phyloP scores from a whole-genome alignment of 345 rosid species.

The Populus deltoides region DNA sequence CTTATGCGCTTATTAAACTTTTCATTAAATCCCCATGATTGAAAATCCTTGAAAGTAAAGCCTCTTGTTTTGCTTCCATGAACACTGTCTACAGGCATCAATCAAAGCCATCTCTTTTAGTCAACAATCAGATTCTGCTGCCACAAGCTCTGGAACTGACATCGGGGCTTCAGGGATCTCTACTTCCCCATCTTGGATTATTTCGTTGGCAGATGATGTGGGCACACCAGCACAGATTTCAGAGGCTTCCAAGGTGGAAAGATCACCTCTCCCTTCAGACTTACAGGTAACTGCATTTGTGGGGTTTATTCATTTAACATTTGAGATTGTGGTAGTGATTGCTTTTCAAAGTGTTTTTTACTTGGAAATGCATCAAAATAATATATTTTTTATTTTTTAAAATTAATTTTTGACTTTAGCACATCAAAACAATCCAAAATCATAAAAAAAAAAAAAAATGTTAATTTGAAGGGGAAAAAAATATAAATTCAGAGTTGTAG shows the following conservation, averaged over 20 bases:
- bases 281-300: neutral
- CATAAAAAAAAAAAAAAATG: too few relatives aligned
- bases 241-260: neutral
- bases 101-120: neutral
- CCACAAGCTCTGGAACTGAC: neutral
- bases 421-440: too few relatives aligned
- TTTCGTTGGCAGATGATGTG: neutral
- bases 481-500: neutral
- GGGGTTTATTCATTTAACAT: neutral
- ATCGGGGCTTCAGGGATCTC: constrained; percentile 2
- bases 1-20: neutral
- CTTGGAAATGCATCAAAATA: too few relatives aligned
- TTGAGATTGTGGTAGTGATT: too few relatives aligned
- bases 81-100: neutral
- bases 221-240: neutral
- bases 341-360: too few relatives aligned
- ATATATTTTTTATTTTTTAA: too few relatives aligned
- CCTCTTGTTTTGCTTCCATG: neutral
- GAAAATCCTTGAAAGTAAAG: neutral
- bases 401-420: too few relatives aligned
- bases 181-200: constrained; percentile 7
- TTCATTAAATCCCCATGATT: neutral
- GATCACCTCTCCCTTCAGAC: constrained; percentile 6
- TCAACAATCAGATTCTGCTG: neutral
- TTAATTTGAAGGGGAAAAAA: too few relatives aligned